Evolutionary conservation across 2,329 filamentous ascomycete species (phyloP).

Genomic region (Beauveria pseudobassiana): DNA sequence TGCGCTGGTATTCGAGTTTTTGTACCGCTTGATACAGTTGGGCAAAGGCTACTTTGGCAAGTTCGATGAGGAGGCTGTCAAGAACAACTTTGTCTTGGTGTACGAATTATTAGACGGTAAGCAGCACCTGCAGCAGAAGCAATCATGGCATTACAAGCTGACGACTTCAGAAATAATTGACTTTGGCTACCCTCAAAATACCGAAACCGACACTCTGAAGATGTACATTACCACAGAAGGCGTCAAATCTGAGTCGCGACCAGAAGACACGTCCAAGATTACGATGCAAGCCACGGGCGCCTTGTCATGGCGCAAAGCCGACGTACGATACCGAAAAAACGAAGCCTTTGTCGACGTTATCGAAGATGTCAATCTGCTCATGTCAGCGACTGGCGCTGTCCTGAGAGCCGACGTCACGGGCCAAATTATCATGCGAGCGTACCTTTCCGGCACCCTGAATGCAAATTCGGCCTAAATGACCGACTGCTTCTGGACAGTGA

Average conservation of each 20-base stretch:
- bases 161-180: slow-evolving; percentile 76
- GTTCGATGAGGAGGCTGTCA: slow-evolving; percentile 98
- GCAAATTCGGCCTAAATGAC: slow-evolving; percentile 98
- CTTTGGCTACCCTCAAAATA: slow-evolving; percentile 98
- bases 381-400: slow-evolving; percentile 95
- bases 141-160: not conserved
- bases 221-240: slow-evolving; percentile 99
- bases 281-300: slow-evolving; percentile 99
- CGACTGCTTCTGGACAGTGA: slow-evolving; percentile 81
- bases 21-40: slow-evolving; percentile 84
- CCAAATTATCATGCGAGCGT: slow-evolving; percentile 97
- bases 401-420: slow-evolving; percentile 93
- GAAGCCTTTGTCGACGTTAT: slow-evolving; percentile 99
- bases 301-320: slow-evolving; percentile 90
- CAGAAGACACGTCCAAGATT: slow-evolving; percentile 93
- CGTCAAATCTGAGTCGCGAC: slow-evolving; percentile 80
- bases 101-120: slow-evolving; percentile 92
- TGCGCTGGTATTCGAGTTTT: slow-evolving; percentile 93
- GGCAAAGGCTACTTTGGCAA: slow-evolving; percentile 97
- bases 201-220: slow-evolving; percentile 95
- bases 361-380: slow-evolving; percentile 96
- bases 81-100: slow-evolving; percentile 99
- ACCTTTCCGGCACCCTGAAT: slow-evolving; percentile 92
- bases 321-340: slow-evolving; percentile 99
- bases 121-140: not conserved